Percentiles rank a stretch among this genome's conserved stretches.
These are phyloP conservation scores for Eimeria acervulina DNA, from an alignment of 169 alveolate genomes.

Conservation along the genomic window DNA sequence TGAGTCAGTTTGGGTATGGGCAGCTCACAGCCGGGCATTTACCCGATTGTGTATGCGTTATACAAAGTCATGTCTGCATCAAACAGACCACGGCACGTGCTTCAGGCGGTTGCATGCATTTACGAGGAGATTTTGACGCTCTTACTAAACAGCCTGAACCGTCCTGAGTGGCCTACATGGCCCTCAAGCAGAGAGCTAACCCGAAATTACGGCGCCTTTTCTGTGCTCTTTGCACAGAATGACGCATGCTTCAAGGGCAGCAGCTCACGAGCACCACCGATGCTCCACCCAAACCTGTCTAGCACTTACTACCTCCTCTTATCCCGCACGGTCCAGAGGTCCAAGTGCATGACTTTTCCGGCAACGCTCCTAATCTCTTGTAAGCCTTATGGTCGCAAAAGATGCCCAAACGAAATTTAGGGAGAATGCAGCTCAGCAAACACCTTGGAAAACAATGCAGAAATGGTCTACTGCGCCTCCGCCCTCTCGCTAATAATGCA, in stretches of 20 bases:
- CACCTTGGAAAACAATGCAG: neutral
- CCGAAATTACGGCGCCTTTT: conserved; percentile 58
- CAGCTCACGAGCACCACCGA: conserved; percentile 84
- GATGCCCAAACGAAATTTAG: neutral
- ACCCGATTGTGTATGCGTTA: neutral
- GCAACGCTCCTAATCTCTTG: conserved; percentile 68
- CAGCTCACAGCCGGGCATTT: neutral
- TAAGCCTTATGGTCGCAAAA: conserved; percentile 40
- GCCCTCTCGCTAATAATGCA: neutral
- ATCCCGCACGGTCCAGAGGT: conserved; percentile 83
- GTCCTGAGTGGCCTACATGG: conserved; percentile 19
- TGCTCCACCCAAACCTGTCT: conserved; percentile 88
- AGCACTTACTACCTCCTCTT: conserved; percentile 85
- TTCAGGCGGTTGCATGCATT: neutral
- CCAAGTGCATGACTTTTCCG: conserved; percentile 83
- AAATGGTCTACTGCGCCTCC: neutral
- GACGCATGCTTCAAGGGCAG: conserved; percentile 18
- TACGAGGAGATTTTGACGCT: neutral
- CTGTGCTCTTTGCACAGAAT: neutral
- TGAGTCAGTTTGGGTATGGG: neutral
- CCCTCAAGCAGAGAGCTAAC: neutral
- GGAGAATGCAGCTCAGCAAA: neutral
- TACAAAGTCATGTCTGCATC: neutral
- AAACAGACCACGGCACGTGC: neutral
- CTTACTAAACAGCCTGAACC: neutral